Conservation (phyloP, 192 early-diverging fungal species). For the Backusella tuberculispora region DNA sequence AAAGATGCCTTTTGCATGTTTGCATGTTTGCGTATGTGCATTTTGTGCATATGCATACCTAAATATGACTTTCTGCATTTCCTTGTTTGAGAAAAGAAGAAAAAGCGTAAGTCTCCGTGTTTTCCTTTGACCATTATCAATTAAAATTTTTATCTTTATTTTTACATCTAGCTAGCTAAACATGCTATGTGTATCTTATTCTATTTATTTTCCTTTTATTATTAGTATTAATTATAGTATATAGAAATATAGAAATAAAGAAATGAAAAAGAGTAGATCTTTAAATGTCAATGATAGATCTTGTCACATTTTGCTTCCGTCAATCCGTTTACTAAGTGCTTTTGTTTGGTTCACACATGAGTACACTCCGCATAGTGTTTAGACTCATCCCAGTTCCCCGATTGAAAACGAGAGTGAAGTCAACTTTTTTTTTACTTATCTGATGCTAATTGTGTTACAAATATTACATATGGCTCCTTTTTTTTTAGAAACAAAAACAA, state of each 20-base stretch:
- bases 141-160: too few species aligned
- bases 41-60: too few species aligned
- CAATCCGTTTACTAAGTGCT: not conserved
- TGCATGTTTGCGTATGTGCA: too few species aligned
- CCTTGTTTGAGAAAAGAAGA: not conserved
- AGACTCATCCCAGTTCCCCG: slow-evolving; percentile 3
- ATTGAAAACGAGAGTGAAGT: not conserved
- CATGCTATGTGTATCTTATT: too few species aligned
- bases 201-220: too few species aligned
- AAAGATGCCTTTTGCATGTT: too few species aligned
- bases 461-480: not conserved
- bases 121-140: too few species aligned
- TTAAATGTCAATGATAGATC: not conserved
- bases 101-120: not conserved
- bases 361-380: not conserved
- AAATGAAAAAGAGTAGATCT: too few species aligned
- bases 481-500: not conserved
- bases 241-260: too few species aligned
- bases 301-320: not conserved
- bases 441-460: slow-evolving; percentile 2
- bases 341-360: slow-evolving; percentile 1
- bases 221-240: too few species aligned
- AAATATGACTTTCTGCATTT: not conserved
- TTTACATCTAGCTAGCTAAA: too few species aligned
- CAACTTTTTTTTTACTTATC: not conserved